These are phyloP conservation scores for Globisporangium splendens DNA, from an alignment of 352 stramenopile species.

Conservation along the genomic window DNA sequence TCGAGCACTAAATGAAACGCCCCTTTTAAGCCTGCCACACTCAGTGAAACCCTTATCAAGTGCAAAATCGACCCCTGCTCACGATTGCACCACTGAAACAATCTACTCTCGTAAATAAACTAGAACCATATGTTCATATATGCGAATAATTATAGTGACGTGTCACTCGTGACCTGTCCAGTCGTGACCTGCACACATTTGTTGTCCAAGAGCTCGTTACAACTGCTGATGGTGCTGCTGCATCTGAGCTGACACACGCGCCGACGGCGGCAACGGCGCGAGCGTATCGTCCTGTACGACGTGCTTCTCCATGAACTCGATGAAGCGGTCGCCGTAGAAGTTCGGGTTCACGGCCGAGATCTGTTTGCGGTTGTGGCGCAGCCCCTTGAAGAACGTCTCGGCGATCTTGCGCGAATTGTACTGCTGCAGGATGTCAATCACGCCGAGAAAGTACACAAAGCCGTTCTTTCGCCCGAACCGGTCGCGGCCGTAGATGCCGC, in stretches of 20 bases:
- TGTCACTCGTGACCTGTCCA: no score
- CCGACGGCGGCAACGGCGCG: conserved; percentile 11
- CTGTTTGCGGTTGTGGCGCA: conserved; percentile 82
- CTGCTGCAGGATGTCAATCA: conserved; percentile 94
- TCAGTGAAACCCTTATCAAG: no score
- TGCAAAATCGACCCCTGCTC: no score
- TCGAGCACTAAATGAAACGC: no score
- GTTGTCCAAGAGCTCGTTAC: not conserved
- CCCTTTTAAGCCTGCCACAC: no score
- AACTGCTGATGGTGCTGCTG: conserved; percentile 2
- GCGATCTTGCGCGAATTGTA: conserved; percentile 91
- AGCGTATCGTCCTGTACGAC: conserved; percentile 65
- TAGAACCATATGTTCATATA: no score
- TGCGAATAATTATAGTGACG: no score
- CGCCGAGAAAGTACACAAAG: conserved; percentile 87
- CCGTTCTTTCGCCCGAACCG: conserved; percentile 67
- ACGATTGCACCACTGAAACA: no score
- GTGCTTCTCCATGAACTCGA: conserved; percentile 86
- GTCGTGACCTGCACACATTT: no score
- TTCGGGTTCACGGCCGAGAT: conserved; percentile 85
- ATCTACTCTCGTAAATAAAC: no score
- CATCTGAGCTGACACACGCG: not conserved
- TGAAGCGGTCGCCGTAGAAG: conserved; percentile 89
- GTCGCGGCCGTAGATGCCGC: conserved; percentile 66
- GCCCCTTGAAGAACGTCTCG: conserved; percentile 88